A percentile compares a stretch with the other conserved stretches of the same genome.
phyloP scores from a whole-genome alignment of 1,284 basidiomycete genomes.

The Ustilago curta region DNA sequence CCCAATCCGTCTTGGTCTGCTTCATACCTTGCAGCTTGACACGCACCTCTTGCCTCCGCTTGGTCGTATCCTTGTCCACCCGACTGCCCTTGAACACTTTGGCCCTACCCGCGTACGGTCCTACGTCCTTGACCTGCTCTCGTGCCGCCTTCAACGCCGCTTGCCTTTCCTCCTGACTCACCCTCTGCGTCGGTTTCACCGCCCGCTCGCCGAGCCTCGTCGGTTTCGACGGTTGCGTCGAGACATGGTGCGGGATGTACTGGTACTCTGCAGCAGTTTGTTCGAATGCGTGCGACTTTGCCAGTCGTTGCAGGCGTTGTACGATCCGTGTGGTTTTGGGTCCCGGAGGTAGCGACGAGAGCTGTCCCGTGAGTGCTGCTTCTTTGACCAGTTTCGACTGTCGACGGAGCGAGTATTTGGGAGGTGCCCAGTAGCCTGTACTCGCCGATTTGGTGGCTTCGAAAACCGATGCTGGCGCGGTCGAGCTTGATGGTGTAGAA shows the following conservation, averaged over 20 bases:
- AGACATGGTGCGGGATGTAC: conserved; percentile 13
- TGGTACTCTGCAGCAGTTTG: conserved; percentile 19
- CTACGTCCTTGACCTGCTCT: conserved; percentile 22
- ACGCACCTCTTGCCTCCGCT: conserved; percentile 26
- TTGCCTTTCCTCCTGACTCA: conserved; percentile 13
- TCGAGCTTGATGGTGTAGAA: not conserved
- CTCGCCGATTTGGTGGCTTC: conserved; percentile 22
- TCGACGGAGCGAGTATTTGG: conserved; percentile 50
- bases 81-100: conserved; percentile 57
- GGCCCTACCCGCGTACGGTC: conserved; percentile 54
- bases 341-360: conserved; percentile 25
- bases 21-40: conserved; percentile 43
- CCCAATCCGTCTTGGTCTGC: conserved; percentile 47
- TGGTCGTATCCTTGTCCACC: conserved; percentile 40
- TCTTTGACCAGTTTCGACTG: conserved; percentile 52
- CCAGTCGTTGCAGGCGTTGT: conserved; percentile 29
- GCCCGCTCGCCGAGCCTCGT: conserved; percentile 5
- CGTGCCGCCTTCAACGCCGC: conserved; percentile 35
- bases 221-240: not conserved
- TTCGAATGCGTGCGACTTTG: conserved; percentile 28
- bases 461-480: conserved; percentile 22
- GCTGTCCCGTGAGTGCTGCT: conserved; percentile 24
- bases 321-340: conserved; percentile 28
- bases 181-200: conserved; percentile 21
- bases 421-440: conserved; percentile 53